Base-by-base conservation (phyloP, 73 alveolate species). In the Paraurostyla sp. region DNA sequence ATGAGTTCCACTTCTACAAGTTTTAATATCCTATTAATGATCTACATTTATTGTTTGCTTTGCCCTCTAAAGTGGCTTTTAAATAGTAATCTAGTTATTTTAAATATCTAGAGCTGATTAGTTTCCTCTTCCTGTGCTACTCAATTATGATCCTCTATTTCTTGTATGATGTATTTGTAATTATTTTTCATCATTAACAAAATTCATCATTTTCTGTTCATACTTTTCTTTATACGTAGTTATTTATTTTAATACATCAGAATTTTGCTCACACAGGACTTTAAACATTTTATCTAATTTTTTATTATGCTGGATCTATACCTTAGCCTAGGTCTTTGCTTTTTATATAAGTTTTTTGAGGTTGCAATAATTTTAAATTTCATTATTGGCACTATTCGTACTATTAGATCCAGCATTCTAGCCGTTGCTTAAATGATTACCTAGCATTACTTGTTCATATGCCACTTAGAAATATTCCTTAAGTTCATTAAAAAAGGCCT, bases 401-500 rank as follows among this genome's bases (percentile, higher is more conserved):
- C 41, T 65, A 22, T n/a, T 35, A 27, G 15, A 20, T 32, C 78
- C 48, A 27, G 51, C 78, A 7, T 32, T 23, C 22, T 60, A n/a
- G n/a, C n/a, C n/a, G n/a, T n/a, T n/a, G n/a, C n/a, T n/a, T n/a
- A n/a, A n/a, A n/a, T 27, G 42, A 30, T 0, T 16, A 23, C 20
- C 59, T 25, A 18, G 35, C 54, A 43, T 2, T 73, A 30, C 25
- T 73, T 48, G 41, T 23, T 73, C 87, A 50, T 73, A 36, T 27
- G 87, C 87, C 52, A 68, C 41, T 73, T 73, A 30, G 42, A 73
- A 73, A 27, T 73, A 73, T 2, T 73, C 87, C 42, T 48, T 45
- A 33, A 73, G 68, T 50, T 73, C 87, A 48, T 73, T 50, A 27
- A 73, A 73, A 33, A 73, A 73, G 7, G 87, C 87, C 32, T 73